These are phyloP conservation scores for Malus orientalis DNA, from an alignment of 306 rosid species.

Conservation along the genomic window DNA sequence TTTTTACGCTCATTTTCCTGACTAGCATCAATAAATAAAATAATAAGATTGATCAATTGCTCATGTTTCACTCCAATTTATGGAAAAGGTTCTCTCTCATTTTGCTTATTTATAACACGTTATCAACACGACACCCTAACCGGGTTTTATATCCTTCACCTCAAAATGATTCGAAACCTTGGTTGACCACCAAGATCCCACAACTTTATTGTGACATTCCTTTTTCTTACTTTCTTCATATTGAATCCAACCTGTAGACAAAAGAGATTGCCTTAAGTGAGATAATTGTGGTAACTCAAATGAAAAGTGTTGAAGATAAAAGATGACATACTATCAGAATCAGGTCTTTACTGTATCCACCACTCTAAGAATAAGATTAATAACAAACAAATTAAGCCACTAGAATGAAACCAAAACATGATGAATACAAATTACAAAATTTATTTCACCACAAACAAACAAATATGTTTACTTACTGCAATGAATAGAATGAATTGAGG, in stretches of 20 bases:
- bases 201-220: slow-evolving; percentile 55
- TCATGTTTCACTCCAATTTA: no score
- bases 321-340: slow-evolving; percentile 46
- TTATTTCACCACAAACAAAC: background rate
- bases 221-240: slow-evolving; percentile 62
- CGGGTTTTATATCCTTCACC: no score
- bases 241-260: slow-evolving; percentile 59
- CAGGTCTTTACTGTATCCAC: slow-evolving; percentile 69
- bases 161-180: slow-evolving; percentile 47
- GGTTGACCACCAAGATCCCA: slow-evolving; percentile 78
- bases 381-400: slow-evolving; percentile 6
- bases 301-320: background rate
- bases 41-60: no score
- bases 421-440: background rate
- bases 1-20: no score
- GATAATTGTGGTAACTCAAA: background rate
- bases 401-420: slow-evolving; percentile 6
- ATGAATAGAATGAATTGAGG: slow-evolving; percentile 18
- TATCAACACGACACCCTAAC: no score
- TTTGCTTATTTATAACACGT: no score
- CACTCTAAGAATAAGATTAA: slow-evolving; percentile 28
- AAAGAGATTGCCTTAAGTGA: slow-evolving; percentile 1
- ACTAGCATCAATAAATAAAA: no score
- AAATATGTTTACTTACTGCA: slow-evolving; percentile 40
- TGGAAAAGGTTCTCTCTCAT: no score